phyloP scores from a whole-genome alignment of 2,329 filamentous ascomycete species.

The Exophiala dermatitidis region DNA sequence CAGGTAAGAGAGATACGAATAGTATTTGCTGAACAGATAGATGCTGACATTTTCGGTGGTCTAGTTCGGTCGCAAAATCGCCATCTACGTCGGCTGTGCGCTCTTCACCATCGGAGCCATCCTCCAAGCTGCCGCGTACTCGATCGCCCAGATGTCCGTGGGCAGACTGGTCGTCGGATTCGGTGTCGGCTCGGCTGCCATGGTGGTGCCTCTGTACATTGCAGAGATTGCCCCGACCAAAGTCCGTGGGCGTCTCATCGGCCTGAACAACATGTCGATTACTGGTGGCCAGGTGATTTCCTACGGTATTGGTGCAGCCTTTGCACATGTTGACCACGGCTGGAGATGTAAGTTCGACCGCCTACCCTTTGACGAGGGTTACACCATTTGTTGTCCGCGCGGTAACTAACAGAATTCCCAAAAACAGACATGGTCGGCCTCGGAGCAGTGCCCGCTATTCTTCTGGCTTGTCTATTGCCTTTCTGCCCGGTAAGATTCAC shows the following conservation, averaged over 20 bases:
- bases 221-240: slow-evolving; percentile 46
- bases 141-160: slow-evolving; percentile 40
- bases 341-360: background rate
- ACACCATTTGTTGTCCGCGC: slow-evolving; percentile 55
- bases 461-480: slow-evolving; percentile 62
- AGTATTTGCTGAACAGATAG: background rate
- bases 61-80: slow-evolving; percentile 40
- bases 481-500: slow-evolving; percentile 44
- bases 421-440: slow-evolving; percentile 70
- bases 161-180: slow-evolving; percentile 43
- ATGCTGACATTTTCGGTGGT: slow-evolving; percentile 12
- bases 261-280: slow-evolving; percentile 65
- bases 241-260: slow-evolving; percentile 45
- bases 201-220: slow-evolving; percentile 64
- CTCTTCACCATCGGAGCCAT: slow-evolving; percentile 41
- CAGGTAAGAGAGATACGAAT: slow-evolving; percentile 25
- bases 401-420: background rate
- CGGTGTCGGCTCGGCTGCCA: slow-evolving; percentile 49
- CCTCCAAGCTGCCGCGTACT: slow-evolving; percentile 35
- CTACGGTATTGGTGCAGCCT: slow-evolving; percentile 72
- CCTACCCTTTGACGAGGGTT: background rate
- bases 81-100: slow-evolving; percentile 42
- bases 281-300: slow-evolving; percentile 84
- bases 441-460: slow-evolving; percentile 65
- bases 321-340: slow-evolving; percentile 46